These are phyloP conservation scores for Tephrocybe sp. DNA, from an alignment of 768 basidiomycete genomes.

Conservation along the genomic window DNA sequence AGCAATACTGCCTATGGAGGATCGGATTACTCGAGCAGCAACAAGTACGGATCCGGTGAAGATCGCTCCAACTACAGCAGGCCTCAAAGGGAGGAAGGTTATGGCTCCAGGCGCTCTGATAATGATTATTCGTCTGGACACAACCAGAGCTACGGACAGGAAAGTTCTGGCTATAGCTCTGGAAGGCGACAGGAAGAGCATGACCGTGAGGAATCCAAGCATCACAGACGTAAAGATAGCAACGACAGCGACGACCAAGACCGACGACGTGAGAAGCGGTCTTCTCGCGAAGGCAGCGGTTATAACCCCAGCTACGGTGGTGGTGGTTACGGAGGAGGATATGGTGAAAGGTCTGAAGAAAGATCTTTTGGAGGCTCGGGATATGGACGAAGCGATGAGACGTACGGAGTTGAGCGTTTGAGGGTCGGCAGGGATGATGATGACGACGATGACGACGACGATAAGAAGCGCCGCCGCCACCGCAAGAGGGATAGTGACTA, in stretches of 20 bases:
- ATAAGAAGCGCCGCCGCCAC: conserved; percentile 14
- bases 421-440: conserved; percentile 32
- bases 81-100: background rate
- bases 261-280: conserved; percentile 3
- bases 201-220: background rate
- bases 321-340: conserved; percentile 20
- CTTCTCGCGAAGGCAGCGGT: conserved; percentile 18
- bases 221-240: conserved; percentile 4
- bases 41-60: conserved; percentile 12
- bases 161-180: conserved; percentile 5
- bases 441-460: conserved; percentile 31
- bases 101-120: conserved; percentile 11
- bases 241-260: conserved; percentile 2
- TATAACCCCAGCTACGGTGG: conserved; percentile 18
- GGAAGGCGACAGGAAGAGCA: background rate
- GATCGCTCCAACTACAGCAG: conserved; percentile 8
- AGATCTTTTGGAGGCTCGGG: conserved; percentile 10
- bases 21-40: background rate
- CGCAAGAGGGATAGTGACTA: conserved; percentile 19
- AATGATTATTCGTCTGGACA: conserved; percentile 9
- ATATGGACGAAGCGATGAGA: conserved; percentile 32
- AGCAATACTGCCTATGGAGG: background rate
- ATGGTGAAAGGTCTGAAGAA: conserved; percentile 16
- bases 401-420: conserved; percentile 53
- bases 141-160: background rate